Base-by-base conservation (phyloP, 805 yeast species). In the Nakazawaea siamensis region DNA sequence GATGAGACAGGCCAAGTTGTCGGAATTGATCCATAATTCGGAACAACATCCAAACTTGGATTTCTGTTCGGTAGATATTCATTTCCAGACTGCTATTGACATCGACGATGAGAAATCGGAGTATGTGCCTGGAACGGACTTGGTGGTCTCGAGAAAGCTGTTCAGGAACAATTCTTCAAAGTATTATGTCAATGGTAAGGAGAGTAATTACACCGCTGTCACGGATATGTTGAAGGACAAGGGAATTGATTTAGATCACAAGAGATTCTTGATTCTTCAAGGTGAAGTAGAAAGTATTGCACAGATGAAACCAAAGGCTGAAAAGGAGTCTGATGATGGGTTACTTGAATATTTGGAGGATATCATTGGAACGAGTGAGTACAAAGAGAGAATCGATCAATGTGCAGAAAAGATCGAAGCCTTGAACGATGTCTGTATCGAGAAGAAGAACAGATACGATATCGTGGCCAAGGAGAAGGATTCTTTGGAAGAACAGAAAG, bases 221-320 rank as follows among this genome's bases (percentile, higher is more conserved):
- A 84, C 95, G 0, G 60, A 62, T 1, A 60, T 84, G 23, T 64
- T 92, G 33, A 78, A 76, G 44, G 77, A 70, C 13, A 76, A 86
- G 51, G 98, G 97, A 4, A 82, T 92, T 39, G 98, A 92, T 56
- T 66, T 92, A 42, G 94, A 88, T 46, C 98, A 92, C 57, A 92
- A 92, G 52, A 68, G 99, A 47, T 92, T 92, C 49, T 67, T 92
- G 47, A 94, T 92, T 51, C 63, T 92, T 29, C 99, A 92, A 59
- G 99, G 99, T 54, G 99, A 92, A 54, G 98, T 92, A 28, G 99
- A 92, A 60, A 80, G 88, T 44, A 92, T 92, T 50, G 97, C 98
- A 0, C 97, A 92, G 54, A 94, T 92, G 99, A 90, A 90, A 52
- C 83, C 99, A 9, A 92, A 90, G 51, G 97, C 97, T 0, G 97